Base-by-base conservation (phyloP, 345 rosid species). In the Cardiospermum halicacabum region DNA sequence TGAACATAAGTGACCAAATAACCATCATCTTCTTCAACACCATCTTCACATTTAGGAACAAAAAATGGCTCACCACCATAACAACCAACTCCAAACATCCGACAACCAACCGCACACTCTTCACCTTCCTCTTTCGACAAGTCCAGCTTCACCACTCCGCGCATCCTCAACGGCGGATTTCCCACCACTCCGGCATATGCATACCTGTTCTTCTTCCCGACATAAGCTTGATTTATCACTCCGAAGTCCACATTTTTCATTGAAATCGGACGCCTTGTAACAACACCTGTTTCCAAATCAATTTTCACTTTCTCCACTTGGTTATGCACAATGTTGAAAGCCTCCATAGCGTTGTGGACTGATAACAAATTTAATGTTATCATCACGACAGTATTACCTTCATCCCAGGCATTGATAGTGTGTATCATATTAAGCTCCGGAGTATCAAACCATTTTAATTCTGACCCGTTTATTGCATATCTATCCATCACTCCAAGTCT, bases 51-150 rank as follows among this genome's bases (percentile, higher is more conserved):
- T 72, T 75, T 74, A 1, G 85, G 83, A 42, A 85, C 86, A 47
- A 85, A 85, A 64, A 82, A 80, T 0, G 86, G 89, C 74, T 85
- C 89, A 3, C 89, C 89, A 0, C 86, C 86, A 16, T 68, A 82
- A 70, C 89, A 82, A 0, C 80, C 68, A 3, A 60, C 45, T 21
- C 85, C 86, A 19, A 2, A 85, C 55, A 82, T 64, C 77, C 82
- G 48, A 54, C 71, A 37, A 0, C 61, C 83, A 71, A 70, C 86
- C 11, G 72, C 80, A 73, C 83, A 65, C 54, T 82, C 86, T 53
- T 30, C 60, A 3, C 75, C 32, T 18, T 66, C 77, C 4, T 65
- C 75, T 43, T 58, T 71, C 5, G 76, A 64, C 11, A 80, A 68
- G 40, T 80, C 89, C 40, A 84, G 58, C 64, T 84, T 84, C 72